Conservation (phyloP, 169 alveolate species). For the Plasmodium reichenowi region DNA sequence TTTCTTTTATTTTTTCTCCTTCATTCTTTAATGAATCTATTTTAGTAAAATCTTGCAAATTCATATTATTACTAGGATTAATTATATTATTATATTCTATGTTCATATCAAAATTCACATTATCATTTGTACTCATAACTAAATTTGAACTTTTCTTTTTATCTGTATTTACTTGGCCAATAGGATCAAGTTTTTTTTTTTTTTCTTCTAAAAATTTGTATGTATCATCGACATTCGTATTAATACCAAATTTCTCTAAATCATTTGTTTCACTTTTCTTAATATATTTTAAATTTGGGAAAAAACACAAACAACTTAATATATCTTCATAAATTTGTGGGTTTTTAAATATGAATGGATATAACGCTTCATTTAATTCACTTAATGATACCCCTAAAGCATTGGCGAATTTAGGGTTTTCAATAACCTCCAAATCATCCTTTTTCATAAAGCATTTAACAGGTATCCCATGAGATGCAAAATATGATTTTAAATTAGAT, state of each 20-base stretch:
- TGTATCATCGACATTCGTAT: neutral
- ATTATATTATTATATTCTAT: neutral
- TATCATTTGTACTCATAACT: neutral
- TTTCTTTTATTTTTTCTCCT: neutral
- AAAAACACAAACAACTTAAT: constrained; percentile 51
- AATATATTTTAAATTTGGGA: constrained; percentile 72
- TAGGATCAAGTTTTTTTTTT: neutral
- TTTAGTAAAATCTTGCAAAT: neutral
- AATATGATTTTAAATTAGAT: constrained; percentile 31
- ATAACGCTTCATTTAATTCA: constrained; percentile 69
- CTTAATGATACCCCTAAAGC: constrained; percentile 74
- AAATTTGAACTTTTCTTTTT: neutral
- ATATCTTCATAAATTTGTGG: constrained; percentile 77
- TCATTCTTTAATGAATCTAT: too few relatives aligned
- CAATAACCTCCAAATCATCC: constrained; percentile 53
- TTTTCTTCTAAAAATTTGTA: neutral
- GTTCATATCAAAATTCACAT: neutral
- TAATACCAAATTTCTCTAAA: neutral
- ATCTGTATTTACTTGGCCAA: neutral
- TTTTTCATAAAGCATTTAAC: constrained; percentile 58
- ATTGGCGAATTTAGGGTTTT: constrained; percentile 25
- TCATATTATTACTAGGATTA: neutral
- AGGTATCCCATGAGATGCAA: constrained; percentile 48
- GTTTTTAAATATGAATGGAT: constrained; percentile 71
- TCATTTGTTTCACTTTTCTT: constrained; percentile 26